Evolutionary conservation across 1,284 basidiomycete species (phyloP), one percentile per base, ranked within the genome.

Genomic region (Hymenochaete sp.): DNA sequence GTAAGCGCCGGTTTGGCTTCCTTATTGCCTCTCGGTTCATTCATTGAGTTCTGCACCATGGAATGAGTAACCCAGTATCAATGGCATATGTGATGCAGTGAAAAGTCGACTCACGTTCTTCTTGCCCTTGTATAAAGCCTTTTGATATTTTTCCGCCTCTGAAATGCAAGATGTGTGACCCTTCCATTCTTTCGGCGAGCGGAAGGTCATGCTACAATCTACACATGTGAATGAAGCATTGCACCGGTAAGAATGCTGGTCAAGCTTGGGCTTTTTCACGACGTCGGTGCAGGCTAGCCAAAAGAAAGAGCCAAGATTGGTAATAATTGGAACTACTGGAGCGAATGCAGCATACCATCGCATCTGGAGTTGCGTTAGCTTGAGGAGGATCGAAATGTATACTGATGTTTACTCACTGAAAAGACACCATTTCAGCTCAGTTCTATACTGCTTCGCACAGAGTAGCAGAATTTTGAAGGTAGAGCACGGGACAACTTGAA

Each of bases 61-160:
- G 40, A 11, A n/a, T 41, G 5, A 4, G 27, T 32, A 16, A 32
- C 14, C n/a, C 3, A 32, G 13, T 6, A 32, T 32, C 10, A 4
- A 16, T 2, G 9, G 26, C 25, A 8, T 4, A 32, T 10, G 19
- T 16, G 11, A 3, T 11, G 2, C 4, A 0, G 19, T 27, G 13
- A 39, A 8, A 11, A 22, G n/a, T 6, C 11, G 4, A 48, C 52
- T 35, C 25, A 75, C 73, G 49, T 66, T 67, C 63, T 83, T 85
- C 4, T 79, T 75, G 16, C 83, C 86, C 60, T 85, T 86, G 64
- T 92, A 93, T 42, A 93, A 61, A 46, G 71, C 67, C 59, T 89
- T 89, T 66, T 95, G 80, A 59, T 95, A 93, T 62, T 93, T 93
- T 61, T 95, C 86, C 3, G 87, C 91, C 65, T 95, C 91, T 44